Evolutionary conservation across 495 filamentous ascomycete species (phyloP).

Genomic region (Penicillium pancosmium): DNA sequence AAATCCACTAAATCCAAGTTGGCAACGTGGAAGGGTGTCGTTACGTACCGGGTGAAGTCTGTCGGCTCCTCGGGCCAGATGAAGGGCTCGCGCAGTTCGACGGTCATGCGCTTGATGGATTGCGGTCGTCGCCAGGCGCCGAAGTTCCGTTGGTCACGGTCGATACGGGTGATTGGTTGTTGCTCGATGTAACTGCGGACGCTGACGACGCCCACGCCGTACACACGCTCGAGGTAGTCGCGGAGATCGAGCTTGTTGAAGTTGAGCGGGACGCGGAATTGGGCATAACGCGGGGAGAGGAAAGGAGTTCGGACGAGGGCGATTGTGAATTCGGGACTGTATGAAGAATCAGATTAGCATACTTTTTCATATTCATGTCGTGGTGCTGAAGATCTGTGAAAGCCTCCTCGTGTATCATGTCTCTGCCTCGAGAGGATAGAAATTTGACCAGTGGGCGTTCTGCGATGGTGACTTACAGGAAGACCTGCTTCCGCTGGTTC

Average conservation of each 20-base stretch:
- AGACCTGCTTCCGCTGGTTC: slow-evolving; percentile 60
- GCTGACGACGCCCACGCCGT: slow-evolving; percentile 64
- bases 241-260: slow-evolving; percentile 91
- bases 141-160: slow-evolving; percentile 42
- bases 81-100: slow-evolving; percentile 82
- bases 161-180: slow-evolving; percentile 54
- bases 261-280: slow-evolving; percentile 81
- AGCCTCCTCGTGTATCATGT: neutral
- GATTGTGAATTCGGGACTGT: slow-evolving; percentile 77
- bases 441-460: slow-evolving; percentile 12
- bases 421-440: slow-evolving; percentile 9
- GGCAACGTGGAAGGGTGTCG: neutral
- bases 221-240: slow-evolving; percentile 81
- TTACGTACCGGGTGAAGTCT: slow-evolving; percentile 57
- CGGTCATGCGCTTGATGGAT: slow-evolving; percentile 85
- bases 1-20: neutral
- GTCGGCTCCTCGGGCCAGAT: slow-evolving; percentile 72
- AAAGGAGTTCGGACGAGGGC: slow-evolving; percentile 71
- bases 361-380: neutral
- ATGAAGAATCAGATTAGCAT: neutral
- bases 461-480: slow-evolving; percentile 56
- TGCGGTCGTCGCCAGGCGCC: slow-evolving; percentile 58
- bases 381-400: neutral
- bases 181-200: slow-evolving; percentile 82
- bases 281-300: slow-evolving; percentile 75